Conservation (phyloP, 352 stramenopile genomes). For the Globisporangium solare region DNA sequence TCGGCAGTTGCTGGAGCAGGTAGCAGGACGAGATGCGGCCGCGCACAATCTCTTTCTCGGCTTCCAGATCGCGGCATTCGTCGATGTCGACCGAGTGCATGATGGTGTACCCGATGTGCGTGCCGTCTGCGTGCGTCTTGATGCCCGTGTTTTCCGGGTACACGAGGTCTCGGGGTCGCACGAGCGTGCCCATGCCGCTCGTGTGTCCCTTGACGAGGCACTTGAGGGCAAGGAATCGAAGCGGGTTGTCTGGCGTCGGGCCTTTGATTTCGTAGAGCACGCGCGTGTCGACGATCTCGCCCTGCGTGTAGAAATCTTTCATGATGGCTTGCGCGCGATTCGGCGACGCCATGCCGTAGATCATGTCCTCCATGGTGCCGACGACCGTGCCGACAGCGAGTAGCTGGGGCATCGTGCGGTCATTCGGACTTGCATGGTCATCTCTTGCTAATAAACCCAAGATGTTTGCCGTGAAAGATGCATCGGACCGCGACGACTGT, state of each 20-base stretch:
- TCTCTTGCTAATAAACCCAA: background rate
- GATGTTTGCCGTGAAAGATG: slow-evolving; percentile 12
- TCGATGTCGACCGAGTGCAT: slow-evolving; percentile 57
- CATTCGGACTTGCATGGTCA: slow-evolving; percentile 19
- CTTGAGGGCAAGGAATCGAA: slow-evolving; percentile 43
- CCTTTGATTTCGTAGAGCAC: slow-evolving; percentile 27
- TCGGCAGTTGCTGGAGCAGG: slow-evolving; percentile 22
- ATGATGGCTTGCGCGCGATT: slow-evolving; percentile 33
- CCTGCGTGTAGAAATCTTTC: slow-evolving; percentile 28
- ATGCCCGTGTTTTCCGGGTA: slow-evolving; percentile 52
- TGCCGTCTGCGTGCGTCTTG: slow-evolving; percentile 25
- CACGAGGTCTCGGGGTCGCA: slow-evolving; percentile 25
- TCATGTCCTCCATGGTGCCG: slow-evolving; percentile 55
- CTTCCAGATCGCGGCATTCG: slow-evolving; percentile 14
- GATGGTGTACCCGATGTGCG: slow-evolving; percentile 53
- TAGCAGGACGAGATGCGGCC: slow-evolving; percentile 37
- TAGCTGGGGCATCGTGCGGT: slow-evolving; percentile 37
- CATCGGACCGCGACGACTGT: slow-evolving; percentile 11
- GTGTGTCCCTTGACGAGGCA: slow-evolving; percentile 43
- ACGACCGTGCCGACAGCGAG: slow-evolving; percentile 36
- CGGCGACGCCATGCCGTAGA: slow-evolving; percentile 43
- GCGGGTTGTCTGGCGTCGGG: slow-evolving; percentile 27
- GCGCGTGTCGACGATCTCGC: slow-evolving; percentile 33
- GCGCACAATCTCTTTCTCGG: slow-evolving; percentile 20
- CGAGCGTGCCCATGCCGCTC: slow-evolving; percentile 15